Percentiles rank a stretch among this genome's conserved stretches.
Evolutionary conservation across 768 basidiomycete genomes (phyloP).

Genomic region (Mycena amicta): DNA sequence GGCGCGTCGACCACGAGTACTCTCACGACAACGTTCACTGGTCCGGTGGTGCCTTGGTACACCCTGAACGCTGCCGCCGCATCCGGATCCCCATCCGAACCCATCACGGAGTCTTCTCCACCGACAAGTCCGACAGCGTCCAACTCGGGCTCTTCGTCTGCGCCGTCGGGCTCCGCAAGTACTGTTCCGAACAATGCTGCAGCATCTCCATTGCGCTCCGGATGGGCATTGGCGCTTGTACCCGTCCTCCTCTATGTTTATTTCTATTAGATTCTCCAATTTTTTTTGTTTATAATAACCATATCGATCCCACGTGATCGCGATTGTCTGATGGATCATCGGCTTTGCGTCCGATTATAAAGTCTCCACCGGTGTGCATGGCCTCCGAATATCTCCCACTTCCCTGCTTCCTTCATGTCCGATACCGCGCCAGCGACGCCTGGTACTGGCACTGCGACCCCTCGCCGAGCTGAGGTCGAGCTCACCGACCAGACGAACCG

Average conservation of each 20-base stretch:
- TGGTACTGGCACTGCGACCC: conserved; percentile 9
- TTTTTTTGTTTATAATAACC: background rate
- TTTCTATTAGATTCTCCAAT: background rate
- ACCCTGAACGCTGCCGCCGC: conserved; percentile 9
- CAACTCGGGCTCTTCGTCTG: background rate
- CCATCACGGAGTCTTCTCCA: background rate
- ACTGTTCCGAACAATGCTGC: background rate
- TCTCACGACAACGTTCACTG: conserved; percentile 1
- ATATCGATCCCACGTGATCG: conserved; percentile 4
- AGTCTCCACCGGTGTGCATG: too few relatives aligned
- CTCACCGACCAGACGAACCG: conserved; percentile 80
- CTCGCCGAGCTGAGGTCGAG: conserved; percentile 19
- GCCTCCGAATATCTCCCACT: too few relatives aligned
- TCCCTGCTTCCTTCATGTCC: background rate
- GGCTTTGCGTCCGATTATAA: too few relatives aligned
- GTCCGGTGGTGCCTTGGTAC: conserved; percentile 9
- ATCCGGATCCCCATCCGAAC: background rate
- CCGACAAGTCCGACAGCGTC: background rate
- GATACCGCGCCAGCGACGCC: conserved; percentile 5
- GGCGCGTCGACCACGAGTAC: background rate
- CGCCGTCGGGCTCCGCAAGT: background rate
- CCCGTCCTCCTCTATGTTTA: background rate
- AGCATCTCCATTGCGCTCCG: background rate
- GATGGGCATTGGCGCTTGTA: background rate
- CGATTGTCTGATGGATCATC: background rate